These are phyloP conservation scores for Striga hermonthica DNA, from an alignment of 305 asterid genomes.

Conservation along the genomic window DNA sequence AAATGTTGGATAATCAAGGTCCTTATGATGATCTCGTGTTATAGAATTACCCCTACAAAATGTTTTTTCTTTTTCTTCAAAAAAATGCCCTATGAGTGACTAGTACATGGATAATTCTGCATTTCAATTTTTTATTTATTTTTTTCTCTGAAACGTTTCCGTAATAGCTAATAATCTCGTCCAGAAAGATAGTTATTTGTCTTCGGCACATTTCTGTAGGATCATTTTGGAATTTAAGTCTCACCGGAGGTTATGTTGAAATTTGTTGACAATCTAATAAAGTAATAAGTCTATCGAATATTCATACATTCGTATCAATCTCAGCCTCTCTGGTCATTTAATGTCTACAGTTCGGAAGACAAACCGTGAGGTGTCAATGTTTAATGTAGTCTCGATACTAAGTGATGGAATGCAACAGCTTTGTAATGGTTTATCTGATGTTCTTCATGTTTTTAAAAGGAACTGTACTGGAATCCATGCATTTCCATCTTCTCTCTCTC, in stretches of 20 bases:
- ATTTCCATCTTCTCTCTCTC: no score
- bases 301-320: not conserved
- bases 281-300: not conserved
- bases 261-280: conserved; percentile 4
- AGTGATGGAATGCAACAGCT: not conserved
- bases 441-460: not conserved
- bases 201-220: not conserved
- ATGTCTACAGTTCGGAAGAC: not conserved
- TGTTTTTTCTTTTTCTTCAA: not conserved
- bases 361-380: not conserved
- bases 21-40: not conserved
- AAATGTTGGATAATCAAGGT: not conserved
- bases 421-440: no score
- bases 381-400: not conserved
- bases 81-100: not conserved
- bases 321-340: not conserved
- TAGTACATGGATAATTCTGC: no score
- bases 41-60: not conserved
- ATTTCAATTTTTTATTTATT: no score
- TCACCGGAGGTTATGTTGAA: conserved; percentile 6
- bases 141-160: not conserved
- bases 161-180: not conserved
- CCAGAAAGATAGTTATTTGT: not conserved
- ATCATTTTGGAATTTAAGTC: conserved; percentile 1
- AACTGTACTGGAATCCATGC: not conserved